phyloP scores from a whole-genome alignment of 331 rosid species.

The Pyrus hybrid region DNA sequence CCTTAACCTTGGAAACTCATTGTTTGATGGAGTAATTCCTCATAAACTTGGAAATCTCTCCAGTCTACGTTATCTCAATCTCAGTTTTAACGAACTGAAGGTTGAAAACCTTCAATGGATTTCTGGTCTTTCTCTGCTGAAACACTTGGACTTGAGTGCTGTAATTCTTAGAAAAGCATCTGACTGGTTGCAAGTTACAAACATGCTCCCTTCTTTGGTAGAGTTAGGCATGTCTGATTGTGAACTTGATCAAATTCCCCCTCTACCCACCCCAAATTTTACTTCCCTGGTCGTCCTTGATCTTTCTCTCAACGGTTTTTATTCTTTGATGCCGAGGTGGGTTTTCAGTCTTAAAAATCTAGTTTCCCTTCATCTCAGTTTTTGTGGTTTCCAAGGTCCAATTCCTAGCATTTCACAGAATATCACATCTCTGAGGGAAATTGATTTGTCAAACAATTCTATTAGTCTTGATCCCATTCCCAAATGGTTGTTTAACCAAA shows the following conservation, averaged over 20 bases:
- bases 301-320: rapidly evolving
- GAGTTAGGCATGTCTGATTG: background rate
- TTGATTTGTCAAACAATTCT: rapidly evolving
- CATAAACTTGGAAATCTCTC: constrained; percentile 9
- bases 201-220: constrained; percentile 23
- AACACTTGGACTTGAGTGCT: too few relatives aligned
- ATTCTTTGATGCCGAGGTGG: too few relatives aligned
- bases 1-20: background rate
- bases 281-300: background rate
- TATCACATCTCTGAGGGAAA: background rate
- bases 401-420: background rate
- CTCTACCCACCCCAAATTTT: background rate
- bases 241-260: background rate
- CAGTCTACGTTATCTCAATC: background rate
- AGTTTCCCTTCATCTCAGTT: background rate
- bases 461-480: background rate
- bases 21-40: background rate
- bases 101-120: constrained; percentile 9
- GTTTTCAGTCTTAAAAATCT: background rate
- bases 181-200: constrained; percentile 2
- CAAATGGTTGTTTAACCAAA: too few relatives aligned
- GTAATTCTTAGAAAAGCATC: too few relatives aligned
- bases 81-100: too few relatives aligned
- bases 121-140: constrained; percentile 17
- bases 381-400: background rate